phyloP scores from a whole-genome alignment of 176 grass and related monocot genomes.

The Hordeum marinum region DNA sequence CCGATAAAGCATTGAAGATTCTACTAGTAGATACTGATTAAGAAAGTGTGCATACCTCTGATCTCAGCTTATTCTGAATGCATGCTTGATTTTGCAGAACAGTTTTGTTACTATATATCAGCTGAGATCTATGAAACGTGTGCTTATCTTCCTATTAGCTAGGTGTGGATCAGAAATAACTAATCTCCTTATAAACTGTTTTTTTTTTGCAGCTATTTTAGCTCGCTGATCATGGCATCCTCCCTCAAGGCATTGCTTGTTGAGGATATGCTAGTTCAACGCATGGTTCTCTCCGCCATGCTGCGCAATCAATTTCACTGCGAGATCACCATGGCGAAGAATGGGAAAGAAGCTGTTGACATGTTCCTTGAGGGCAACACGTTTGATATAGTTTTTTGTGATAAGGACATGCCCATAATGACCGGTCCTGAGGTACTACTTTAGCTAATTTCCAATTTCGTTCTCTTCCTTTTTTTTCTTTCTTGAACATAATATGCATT shows the following conservation, averaged over 20 bases:
- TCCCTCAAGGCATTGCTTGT: constrained; percentile 9
- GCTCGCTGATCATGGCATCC: not conserved
- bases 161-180: not conserved
- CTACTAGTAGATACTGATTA: too few species aligned
- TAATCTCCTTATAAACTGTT: not conserved
- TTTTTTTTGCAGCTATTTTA: not conserved
- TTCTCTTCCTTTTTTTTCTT: not conserved
- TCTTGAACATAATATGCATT: too few species aligned
- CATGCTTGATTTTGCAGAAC: too few species aligned
- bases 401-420: constrained; percentile 28
- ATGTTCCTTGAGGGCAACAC: constrained; percentile 20
- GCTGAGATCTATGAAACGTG: too few species aligned
- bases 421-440: constrained; percentile 15
- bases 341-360: constrained; percentile 35
- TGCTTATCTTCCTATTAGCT: too few species aligned
- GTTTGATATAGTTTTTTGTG: constrained; percentile 23
- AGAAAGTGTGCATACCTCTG: too few species aligned
- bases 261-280: constrained; percentile 11
- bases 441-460: too few species aligned
- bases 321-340: not conserved
- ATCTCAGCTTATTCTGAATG: too few species aligned
- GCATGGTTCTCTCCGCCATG: not conserved
- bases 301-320: not conserved
- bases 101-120: too few species aligned
- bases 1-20: too few species aligned